Conservation (phyloP, 345 rosid species). For the Eucalyptus fibrosa region DNA sequence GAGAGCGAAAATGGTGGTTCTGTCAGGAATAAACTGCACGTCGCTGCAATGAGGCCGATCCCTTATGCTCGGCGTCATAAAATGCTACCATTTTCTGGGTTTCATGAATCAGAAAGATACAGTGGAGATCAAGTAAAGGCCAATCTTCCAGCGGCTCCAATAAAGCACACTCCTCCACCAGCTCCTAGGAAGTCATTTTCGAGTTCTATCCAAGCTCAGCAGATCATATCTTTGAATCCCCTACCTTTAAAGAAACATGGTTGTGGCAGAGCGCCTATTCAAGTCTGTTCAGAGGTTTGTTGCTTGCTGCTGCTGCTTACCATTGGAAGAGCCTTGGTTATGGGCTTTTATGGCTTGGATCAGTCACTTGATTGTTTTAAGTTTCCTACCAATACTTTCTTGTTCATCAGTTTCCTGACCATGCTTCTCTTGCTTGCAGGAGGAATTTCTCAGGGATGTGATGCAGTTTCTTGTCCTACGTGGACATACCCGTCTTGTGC, state of each 20-base stretch:
- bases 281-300: constrained; percentile 87
- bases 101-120: constrained; percentile 56
- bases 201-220: constrained; percentile 82
- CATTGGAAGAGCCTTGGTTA: neutral
- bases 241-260: constrained; percentile 94
- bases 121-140: constrained; percentile 66
- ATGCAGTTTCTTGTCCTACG: constrained; percentile 92
- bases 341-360: neutral
- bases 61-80: constrained; percentile 73
- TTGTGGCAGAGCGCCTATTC: constrained; percentile 93
- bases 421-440: constrained; percentile 26
- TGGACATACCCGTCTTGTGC: constrained; percentile 94
- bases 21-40: constrained; percentile 25
- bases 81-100: constrained; percentile 71
- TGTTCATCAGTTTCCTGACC: neutral
- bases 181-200: constrained; percentile 66
- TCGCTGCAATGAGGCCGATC: constrained; percentile 88
- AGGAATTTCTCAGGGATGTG: constrained; percentile 93
- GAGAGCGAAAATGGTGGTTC: constrained; percentile 46
- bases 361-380: neutral
- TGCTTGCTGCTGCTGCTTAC: neutral
- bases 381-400: neutral
- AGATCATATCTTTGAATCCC: constrained; percentile 85
- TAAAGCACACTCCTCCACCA: constrained; percentile 56
- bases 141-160: constrained; percentile 41